phyloP scores from a whole-genome alignment of 306 rosid genomes.

The Quercus gilva region DNA sequence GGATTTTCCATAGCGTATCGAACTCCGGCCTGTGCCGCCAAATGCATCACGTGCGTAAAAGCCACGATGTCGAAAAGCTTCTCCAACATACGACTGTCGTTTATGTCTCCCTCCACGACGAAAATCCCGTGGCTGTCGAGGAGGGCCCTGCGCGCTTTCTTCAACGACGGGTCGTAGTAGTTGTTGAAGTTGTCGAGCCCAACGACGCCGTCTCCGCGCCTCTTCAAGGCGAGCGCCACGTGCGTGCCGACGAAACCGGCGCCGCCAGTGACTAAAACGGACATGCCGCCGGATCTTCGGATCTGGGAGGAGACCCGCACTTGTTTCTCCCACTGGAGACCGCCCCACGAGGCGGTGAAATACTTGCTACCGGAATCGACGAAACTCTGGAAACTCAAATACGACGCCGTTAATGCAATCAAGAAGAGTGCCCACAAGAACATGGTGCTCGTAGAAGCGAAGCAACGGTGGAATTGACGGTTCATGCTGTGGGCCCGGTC shows the following conservation, averaged over 20 bases:
- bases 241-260: conserved; percentile 78
- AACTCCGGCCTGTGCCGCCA: conserved; percentile 95
- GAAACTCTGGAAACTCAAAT: conserved; percentile 71
- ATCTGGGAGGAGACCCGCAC: conserved; percentile 70
- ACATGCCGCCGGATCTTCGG: conserved; percentile 66
- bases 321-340: conserved; percentile 90
- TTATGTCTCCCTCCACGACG: conserved; percentile 69
- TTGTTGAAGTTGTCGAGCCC: conserved; percentile 80
- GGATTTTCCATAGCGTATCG: conserved; percentile 94
- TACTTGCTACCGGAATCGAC: conserved; percentile 67
- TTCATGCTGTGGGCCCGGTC: conserved; percentile 57
- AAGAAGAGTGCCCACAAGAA: conserved; percentile 83
- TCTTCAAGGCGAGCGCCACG: conserved; percentile 68
- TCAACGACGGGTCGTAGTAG: conserved; percentile 81
- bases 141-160: conserved; percentile 57
- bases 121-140: conserved; percentile 45
- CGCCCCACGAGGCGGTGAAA: conserved; percentile 84
- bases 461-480: conserved; percentile 76
- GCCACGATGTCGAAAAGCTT: conserved; percentile 81
- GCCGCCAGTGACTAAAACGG: conserved; percentile 77
- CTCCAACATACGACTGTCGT: conserved; percentile 58
- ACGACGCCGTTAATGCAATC: conserved; percentile 74
- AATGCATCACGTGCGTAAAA: conserved; percentile 83
- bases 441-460: conserved; percentile 85
- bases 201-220: conserved; percentile 78